Conservation (phyloP, 441 rosid species). For the Iberis amara region DNA sequence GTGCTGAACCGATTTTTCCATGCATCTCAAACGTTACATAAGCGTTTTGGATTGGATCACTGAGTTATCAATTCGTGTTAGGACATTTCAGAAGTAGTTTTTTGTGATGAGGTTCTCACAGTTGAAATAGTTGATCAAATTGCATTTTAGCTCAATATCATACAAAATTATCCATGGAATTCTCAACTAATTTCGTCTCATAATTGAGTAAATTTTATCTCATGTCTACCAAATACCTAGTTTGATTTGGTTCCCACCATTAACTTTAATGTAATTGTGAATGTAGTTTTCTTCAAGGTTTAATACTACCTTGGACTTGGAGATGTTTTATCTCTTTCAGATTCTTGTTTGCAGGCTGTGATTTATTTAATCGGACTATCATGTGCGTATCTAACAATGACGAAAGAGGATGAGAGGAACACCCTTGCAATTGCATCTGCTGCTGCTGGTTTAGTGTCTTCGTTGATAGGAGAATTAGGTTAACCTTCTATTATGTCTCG, state of each 20-base stretch:
- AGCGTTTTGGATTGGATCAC: too few relatives aligned
- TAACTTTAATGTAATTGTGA: neutral
- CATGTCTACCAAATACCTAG: neutral
- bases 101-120: neutral
- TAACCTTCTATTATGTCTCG: slow-evolving; percentile 2
- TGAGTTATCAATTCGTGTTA: neutral
- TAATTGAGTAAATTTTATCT: neutral
- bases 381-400: slow-evolving; percentile 32
- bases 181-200: too few relatives aligned
- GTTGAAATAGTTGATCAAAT: neutral
- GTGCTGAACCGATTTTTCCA: too few relatives aligned
- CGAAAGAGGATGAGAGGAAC: slow-evolving; percentile 31
- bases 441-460: slow-evolving; percentile 39
- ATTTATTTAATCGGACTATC: slow-evolving; percentile 39
- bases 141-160: slow-evolving; percentile 1
- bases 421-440: slow-evolving; percentile 40
- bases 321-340: neutral
- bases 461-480: slow-evolving; percentile 71
- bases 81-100: neutral
- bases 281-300: slow-evolving; percentile 3
- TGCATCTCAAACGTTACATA: neutral
- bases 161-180: too few relatives aligned
- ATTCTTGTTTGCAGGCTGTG: slow-evolving; percentile 39
- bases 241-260: too few relatives aligned
- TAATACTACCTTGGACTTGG: neutral